Percentiles rank a stretch among this genome's conserved stretches.
Conservation (phyloP, 805 yeast species). For the Grigorovia yakushimaensis region DNA sequence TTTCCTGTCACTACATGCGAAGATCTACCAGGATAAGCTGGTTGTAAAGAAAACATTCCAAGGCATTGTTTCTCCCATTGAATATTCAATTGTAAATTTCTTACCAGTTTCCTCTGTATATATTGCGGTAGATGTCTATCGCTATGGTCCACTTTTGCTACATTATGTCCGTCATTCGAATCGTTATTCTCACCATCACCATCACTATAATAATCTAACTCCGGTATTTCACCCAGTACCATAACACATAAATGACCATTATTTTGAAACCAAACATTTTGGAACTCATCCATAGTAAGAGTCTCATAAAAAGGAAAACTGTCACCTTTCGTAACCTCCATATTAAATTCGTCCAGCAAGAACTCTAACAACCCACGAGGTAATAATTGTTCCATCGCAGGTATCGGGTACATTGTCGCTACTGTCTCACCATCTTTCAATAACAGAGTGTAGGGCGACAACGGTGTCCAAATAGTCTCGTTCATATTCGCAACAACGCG, state of each 20-base stretch:
- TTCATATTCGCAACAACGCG: background rate
- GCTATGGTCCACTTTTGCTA: conserved; percentile 7
- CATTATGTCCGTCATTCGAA: conserved; percentile 13
- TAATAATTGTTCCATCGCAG: conserved; percentile 43
- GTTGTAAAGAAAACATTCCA: conserved; percentile 77
- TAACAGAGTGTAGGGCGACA: conserved; percentile 60
- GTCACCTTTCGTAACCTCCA: conserved; percentile 84
- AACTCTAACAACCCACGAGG: conserved; percentile 76
- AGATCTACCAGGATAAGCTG: conserved; percentile 87
- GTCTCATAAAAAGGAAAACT: conserved; percentile 81
- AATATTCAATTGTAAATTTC: conserved; percentile 29
- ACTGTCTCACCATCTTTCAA: conserved; percentile 84
- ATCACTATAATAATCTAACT: conserved; percentile 30
- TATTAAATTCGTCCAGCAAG: conserved; percentile 83
- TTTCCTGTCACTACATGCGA: conserved; percentile 89
- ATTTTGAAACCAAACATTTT: conserved; percentile 65
- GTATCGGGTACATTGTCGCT: conserved; percentile 86
- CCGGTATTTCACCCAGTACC: conserved; percentile 66
- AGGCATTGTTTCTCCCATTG: conserved; percentile 92
- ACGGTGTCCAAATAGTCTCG: conserved; percentile 10
- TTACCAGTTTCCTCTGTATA: conserved; percentile 19
- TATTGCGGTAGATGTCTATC: conserved; percentile 16
- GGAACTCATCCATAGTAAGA: conserved; percentile 65
- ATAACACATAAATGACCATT: conserved; percentile 43
- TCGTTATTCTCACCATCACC: conserved; percentile 10